These are phyloP conservation scores for Apiosordaria backusii DNA, from an alignment of 495 filamentous ascomycete species.

Conservation along the genomic window DNA sequence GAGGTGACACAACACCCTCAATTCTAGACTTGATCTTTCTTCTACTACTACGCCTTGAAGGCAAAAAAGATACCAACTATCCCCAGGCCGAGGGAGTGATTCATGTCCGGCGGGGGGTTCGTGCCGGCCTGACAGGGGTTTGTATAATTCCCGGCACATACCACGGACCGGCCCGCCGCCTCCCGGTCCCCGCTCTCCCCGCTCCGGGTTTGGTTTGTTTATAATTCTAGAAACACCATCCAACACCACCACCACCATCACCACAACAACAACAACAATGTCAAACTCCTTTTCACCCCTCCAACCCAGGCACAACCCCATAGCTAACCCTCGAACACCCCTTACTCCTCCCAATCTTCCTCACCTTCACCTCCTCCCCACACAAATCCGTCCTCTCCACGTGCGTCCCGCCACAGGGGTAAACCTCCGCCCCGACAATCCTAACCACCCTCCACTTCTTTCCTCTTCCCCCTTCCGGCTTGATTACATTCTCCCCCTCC, in stretches of 20 bases:
- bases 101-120: not conserved
- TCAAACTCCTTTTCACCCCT: not conserved
- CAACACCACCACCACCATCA: not conserved
- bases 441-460: conserved; percentile 53
- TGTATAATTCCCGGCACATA: not conserved
- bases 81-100: too few relatives aligned
- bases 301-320: conserved; percentile 12
- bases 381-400: conserved; percentile 50
- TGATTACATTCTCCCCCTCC: not conserved
- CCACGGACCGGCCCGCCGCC: not conserved
- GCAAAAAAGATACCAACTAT: too few relatives aligned
- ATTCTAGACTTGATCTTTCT: not conserved
- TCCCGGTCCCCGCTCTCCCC: not conserved
- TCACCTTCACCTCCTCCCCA: conserved; percentile 53
- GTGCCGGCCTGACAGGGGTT: not conserved
- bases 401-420: conserved; percentile 66
- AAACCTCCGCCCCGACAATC: conserved; percentile 56
- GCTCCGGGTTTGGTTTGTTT: not conserved
- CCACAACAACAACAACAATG: too few relatives aligned
- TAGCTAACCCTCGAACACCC: conserved; percentile 56
- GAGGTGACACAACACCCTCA: not conserved
- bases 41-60: too few relatives aligned
- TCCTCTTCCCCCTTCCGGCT: conserved; percentile 33
- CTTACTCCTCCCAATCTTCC: conserved; percentile 57
- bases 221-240: too few relatives aligned